phyloP scores from a whole-genome alignment of 208 protist genomes.

The Leishmania aethiopica region DNA sequence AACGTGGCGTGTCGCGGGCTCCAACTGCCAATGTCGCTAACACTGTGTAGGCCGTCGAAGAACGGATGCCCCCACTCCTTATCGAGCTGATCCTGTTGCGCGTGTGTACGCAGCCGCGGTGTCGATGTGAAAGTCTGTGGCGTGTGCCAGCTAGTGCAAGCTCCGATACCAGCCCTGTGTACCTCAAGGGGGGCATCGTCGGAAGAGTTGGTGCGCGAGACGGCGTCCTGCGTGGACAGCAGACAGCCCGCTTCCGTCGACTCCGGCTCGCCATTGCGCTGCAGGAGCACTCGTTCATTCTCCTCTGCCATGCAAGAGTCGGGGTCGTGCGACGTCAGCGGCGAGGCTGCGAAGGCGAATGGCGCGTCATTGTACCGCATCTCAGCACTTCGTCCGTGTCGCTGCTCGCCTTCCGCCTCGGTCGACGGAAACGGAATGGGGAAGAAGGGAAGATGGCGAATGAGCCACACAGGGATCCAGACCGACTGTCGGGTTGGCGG shows the following conservation, averaged over 20 bases:
- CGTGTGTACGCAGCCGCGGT: neutral
- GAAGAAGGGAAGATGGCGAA: slow-evolving; percentile 37
- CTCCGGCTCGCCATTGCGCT: neutral
- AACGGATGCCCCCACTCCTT: neutral
- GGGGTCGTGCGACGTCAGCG: neutral
- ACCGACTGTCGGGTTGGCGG: neutral
- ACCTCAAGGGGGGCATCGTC: neutral
- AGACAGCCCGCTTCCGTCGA: neutral
- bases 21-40: neutral
- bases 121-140: neutral
- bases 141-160: neutral
- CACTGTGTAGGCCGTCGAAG: neutral
- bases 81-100: neutral
- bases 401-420: neutral
- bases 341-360: neutral
- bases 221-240: neutral
- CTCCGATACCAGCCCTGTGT: neutral
- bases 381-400: neutral
- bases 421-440: slow-evolving; percentile 16
- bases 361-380: neutral
- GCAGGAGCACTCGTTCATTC: neutral
- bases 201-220: neutral
- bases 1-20: neutral
- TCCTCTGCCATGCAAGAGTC: neutral
- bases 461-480: slow-evolving; percentile 30